These are phyloP conservation scores for Trichopus zeylanicus DNA, from an alignment of 116 monocot genomes.

Conservation along the genomic window DNA sequence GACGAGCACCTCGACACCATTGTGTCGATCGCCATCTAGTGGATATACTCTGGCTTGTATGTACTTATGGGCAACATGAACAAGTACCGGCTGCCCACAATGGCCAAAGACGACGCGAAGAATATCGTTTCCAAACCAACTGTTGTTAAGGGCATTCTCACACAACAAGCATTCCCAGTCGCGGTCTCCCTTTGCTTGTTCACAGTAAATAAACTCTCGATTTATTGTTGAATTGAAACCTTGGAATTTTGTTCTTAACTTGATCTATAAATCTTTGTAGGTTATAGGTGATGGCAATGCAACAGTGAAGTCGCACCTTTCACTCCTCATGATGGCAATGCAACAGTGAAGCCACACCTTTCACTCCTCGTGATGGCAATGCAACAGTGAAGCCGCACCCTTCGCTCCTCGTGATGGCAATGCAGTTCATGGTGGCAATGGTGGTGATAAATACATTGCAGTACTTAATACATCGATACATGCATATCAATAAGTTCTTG, in stretches of 20 bases:
- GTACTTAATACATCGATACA: constrained; percentile 1
- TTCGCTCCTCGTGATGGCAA: not conserved
- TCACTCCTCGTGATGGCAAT: too few species aligned
- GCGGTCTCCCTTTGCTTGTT: not conserved
- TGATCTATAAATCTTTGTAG: too few species aligned
- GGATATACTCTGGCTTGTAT: constrained; percentile 6
- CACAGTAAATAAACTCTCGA: not conserved
- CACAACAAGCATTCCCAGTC: not conserved
- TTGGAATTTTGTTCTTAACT: too few species aligned
- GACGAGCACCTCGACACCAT: not conserved
- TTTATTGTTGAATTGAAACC: too few species aligned
- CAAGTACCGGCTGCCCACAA: constrained; percentile 1
- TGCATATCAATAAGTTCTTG: constrained; percentile 4
- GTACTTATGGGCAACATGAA: not conserved
- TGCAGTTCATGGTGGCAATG: not conserved
- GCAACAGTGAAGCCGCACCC: not conserved
- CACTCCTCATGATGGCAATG: too few species aligned
- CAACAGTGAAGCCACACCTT: not conserved
- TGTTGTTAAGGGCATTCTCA: not conserved
- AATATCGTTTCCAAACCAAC: not conserved
- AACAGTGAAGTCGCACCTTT: too few species aligned
- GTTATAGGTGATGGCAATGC: too few species aligned
- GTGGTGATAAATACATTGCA: not conserved
- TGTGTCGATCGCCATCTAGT: not conserved
- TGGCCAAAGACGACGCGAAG: not conserved